Evolutionary conservation across 2,329 filamentous ascomycete genomes (phyloP).

Genomic region (Peltaster fructicola): DNA sequence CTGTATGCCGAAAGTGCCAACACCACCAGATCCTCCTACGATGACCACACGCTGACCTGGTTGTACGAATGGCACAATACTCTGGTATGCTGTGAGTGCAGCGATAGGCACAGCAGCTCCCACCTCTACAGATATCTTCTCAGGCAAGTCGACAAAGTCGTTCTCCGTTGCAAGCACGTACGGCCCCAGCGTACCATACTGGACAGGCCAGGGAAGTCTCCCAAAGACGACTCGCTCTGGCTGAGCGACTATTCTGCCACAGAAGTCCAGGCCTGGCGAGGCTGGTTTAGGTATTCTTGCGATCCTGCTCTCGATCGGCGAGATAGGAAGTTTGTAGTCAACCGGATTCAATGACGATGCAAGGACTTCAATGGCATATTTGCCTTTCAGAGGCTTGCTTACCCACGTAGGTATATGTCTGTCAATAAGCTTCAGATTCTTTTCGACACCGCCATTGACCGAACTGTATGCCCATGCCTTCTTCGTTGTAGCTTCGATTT

Average conservation of each 20-base stretch:
- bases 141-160: slow-evolving; percentile 24
- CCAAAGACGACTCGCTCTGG: too few species aligned
- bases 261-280: slow-evolving; percentile 34
- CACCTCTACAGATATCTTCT: slow-evolving; percentile 22
- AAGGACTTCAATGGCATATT: slow-evolving; percentile 39
- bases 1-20: slow-evolving; percentile 43
- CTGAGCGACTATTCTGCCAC: slow-evolving; percentile 30
- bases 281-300: slow-evolving; percentile 21
- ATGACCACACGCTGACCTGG: slow-evolving; percentile 38
- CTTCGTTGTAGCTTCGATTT: too few species aligned
- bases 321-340: slow-evolving; percentile 54
- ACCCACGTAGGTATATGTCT: too few species aligned
- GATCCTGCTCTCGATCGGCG: slow-evolving; percentile 32
- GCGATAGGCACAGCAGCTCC: slow-evolving; percentile 18
- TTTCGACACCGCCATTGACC: slow-evolving; percentile 31
- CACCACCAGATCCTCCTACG: slow-evolving; percentile 47
- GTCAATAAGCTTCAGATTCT: slow-evolving; percentile 35
- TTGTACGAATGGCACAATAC: slow-evolving; percentile 20
- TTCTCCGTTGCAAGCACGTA: slow-evolving; percentile 21
- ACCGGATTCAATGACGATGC: slow-evolving; percentile 37
- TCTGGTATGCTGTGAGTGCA: slow-evolving; percentile 23
- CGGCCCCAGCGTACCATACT: slow-evolving; percentile 21
- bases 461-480: slow-evolving; percentile 39
- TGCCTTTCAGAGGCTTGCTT: slow-evolving; percentile 23
- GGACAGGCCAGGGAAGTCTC: too few species aligned